Conservation (phyloP, 768 basidiomycete species). For the Ramaria rubella region DNA sequence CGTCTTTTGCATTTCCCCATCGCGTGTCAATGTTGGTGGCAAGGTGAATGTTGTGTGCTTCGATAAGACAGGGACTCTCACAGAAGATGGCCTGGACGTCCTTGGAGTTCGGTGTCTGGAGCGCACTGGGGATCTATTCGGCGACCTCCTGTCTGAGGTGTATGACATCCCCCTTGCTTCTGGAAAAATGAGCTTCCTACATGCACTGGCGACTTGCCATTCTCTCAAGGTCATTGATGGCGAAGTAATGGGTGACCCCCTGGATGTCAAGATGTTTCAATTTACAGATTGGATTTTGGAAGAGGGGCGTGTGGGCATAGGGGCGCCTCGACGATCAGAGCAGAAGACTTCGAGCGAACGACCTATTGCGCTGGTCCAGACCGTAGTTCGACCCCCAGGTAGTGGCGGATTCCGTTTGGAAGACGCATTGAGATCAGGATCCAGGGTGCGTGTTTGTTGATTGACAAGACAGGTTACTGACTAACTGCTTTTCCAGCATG, state of each 20-base stretch:
- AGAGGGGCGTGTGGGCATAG: constrained; percentile 73
- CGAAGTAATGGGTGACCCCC: constrained; percentile 86
- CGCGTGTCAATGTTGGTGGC: constrained; percentile 89
- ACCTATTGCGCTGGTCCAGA: constrained; percentile 89
- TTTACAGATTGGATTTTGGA: constrained; percentile 96
- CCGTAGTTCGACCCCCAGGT: constrained; percentile 94
- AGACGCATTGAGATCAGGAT: constrained; percentile 82
- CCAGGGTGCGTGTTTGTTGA: constrained; percentile 47
- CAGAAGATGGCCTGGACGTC: constrained; percentile 96
- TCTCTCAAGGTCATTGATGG: constrained; percentile 87
- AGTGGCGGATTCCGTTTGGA: constrained; percentile 84
- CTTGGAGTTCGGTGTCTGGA: constrained; percentile 88
- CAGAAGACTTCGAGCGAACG: constrained; percentile 50
- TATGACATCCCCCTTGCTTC: constrained; percentile 71
- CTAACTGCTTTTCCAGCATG: constrained; percentile 51
- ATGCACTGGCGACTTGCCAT: constrained; percentile 95
- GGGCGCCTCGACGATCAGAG: constrained; percentile 50
- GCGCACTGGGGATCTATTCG: constrained; percentile 68
- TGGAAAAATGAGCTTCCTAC: constrained; percentile 74
- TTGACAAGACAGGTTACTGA: constrained; percentile 7
- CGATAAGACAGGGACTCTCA: constrained; percentile 98
- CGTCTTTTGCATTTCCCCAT: constrained; percentile 96
- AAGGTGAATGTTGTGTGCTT: constrained; percentile 98
- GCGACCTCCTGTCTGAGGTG: constrained; percentile 82
- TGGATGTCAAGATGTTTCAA: constrained; percentile 97